A percentile compares a stretch with the other conserved stretches of the same genome.
phyloP scores from a whole-genome alignment of 176 grass and related monocot species.

The Urochloa ruziziensis region DNA sequence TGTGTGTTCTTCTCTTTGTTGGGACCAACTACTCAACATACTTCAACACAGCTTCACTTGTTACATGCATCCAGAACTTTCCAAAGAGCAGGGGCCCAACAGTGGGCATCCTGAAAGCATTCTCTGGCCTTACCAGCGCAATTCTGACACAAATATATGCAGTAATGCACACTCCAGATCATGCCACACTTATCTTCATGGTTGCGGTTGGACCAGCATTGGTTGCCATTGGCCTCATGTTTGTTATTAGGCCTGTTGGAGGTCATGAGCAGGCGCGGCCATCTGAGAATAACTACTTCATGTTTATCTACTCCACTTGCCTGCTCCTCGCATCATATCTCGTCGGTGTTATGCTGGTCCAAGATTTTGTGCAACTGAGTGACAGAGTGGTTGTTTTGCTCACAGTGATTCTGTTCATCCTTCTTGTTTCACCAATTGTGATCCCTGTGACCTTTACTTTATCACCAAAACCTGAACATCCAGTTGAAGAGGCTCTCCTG shows the following conservation, averaged over 20 bases:
- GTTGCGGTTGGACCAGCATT: constrained; percentile 66
- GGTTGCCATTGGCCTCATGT: constrained; percentile 66
- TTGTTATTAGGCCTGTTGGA: constrained; percentile 72
- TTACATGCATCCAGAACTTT: constrained; percentile 87
- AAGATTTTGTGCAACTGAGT: constrained; percentile 63
- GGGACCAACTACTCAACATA: constrained; percentile 76
- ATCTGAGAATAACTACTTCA: constrained; percentile 66
- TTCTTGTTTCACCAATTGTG: constrained; percentile 45
- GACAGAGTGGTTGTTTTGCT: constrained; percentile 35
- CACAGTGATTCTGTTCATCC: constrained; percentile 57
- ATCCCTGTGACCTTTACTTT: constrained; percentile 61
- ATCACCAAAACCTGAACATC: constrained; percentile 44
- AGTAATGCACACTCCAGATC: constrained; percentile 53
- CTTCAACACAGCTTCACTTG: constrained; percentile 77
- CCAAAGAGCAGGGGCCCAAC: constrained; percentile 82
- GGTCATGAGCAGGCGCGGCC: constrained; percentile 59
- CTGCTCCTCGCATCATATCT: constrained; percentile 75
- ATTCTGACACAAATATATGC: constrained; percentile 74
- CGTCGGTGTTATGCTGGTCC: constrained; percentile 71
- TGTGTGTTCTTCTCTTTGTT: constrained; percentile 78
- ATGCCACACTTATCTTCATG: constrained; percentile 65
- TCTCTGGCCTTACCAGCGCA: constrained; percentile 70
- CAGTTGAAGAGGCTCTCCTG: constrained; percentile 51
- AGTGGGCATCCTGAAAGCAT: constrained; percentile 81
- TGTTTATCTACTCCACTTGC: constrained; percentile 67